These are phyloP conservation scores for Letharia lupina DNA, from an alignment of 495 filamentous ascomycete species.

Conservation along the genomic window DNA sequence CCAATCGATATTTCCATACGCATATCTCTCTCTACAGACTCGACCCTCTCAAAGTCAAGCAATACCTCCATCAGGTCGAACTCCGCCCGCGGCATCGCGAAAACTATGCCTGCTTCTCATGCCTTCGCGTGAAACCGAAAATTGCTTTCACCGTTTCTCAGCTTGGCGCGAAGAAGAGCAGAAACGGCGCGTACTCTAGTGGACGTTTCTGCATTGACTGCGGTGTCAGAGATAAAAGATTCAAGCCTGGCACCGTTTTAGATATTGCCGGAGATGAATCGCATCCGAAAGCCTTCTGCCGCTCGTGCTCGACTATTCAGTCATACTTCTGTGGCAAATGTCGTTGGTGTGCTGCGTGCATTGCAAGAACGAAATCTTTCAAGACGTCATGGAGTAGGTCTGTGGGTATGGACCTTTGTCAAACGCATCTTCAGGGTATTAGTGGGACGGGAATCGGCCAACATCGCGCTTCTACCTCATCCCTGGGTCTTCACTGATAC, in stretches of 20 bases:
- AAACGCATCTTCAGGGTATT: neutral
- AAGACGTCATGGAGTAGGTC: no score
- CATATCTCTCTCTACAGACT: neutral
- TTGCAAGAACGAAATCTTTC: neutral
- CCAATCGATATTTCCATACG: constrained; percentile 1
- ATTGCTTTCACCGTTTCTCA: neutral
- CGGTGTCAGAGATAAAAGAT: neutral
- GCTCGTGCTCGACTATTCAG: neutral
- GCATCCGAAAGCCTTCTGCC: neutral
- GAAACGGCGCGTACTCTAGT: neutral
- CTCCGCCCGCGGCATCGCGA: neutral
- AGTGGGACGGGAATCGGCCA: neutral
- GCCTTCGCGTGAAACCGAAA: neutral
- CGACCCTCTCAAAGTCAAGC: neutral
- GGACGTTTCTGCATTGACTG: neutral
- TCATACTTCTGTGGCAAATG: neutral
- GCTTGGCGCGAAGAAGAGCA: neutral
- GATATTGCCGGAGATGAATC: neutral
- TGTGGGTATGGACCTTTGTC: no score
- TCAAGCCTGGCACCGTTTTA: neutral
- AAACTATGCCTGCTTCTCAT: neutral
- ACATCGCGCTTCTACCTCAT: no score
- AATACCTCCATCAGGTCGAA: neutral
- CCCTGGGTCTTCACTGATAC: no score
- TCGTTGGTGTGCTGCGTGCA: neutral